A percentile compares a stretch with the other conserved stretches of the same genome.
These are phyloP conservation scores for Bruguiera hainesii DNA, from an alignment of 441 rosid species.

Conservation along the genomic window DNA sequence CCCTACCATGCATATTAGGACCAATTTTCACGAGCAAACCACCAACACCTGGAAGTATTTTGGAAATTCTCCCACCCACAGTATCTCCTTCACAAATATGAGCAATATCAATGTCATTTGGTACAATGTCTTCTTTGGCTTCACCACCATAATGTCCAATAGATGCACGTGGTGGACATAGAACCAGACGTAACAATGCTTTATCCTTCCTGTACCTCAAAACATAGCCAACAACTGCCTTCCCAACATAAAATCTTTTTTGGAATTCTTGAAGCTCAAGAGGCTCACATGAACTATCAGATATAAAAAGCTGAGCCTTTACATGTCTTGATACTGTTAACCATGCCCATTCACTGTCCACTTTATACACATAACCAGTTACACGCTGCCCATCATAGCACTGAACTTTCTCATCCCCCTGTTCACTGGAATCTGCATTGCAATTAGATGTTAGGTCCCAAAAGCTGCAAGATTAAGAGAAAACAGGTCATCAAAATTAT, in stretches of 20 bases:
- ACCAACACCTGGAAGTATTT: constrained; percentile 70
- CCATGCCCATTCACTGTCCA: constrained; percentile 89
- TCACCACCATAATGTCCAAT: constrained; percentile 25
- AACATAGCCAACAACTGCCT: constrained; percentile 65
- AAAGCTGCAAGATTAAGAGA: neutral
- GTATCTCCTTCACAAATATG: constrained; percentile 75
- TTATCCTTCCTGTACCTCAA: constrained; percentile 65
- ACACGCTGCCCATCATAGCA: constrained; percentile 56
- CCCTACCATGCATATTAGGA: constrained; percentile 77
- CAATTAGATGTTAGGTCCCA: constrained; percentile 11
- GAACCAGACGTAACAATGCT: constrained; percentile 66
- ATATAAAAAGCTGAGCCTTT: constrained; percentile 67
- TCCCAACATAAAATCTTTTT: constrained; percentile 59
- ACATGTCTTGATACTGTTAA: constrained; percentile 69
- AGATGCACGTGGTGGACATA: constrained; percentile 42
- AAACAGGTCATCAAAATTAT: neutral
- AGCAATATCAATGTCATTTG: constrained; percentile 34
- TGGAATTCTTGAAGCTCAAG: constrained; percentile 73
- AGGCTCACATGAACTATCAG: constrained; percentile 77
- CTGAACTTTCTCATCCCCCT: constrained; percentile 42
- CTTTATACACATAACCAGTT: constrained; percentile 83
- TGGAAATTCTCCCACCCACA: constrained; percentile 83
- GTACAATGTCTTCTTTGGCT: constrained; percentile 28
- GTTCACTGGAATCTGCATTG: constrained; percentile 42
- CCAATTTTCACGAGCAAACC: constrained; percentile 90